Evolutionary conservation across 805 yeast genomes (phyloP), one percentile per base, ranked within the genome.

Genomic region (Candida maris): DNA sequence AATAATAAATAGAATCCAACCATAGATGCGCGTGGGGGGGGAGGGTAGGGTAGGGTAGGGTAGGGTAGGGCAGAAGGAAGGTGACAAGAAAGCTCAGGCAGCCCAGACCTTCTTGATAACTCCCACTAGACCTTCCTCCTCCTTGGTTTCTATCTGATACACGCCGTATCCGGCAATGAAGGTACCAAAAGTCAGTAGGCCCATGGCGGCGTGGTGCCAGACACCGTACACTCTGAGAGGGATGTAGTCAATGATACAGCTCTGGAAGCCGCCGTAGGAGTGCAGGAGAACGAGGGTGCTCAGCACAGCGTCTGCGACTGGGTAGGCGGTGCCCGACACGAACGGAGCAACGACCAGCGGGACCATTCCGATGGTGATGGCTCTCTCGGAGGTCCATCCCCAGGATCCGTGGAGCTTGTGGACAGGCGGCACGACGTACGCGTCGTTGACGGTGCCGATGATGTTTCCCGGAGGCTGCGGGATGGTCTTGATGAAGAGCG

Each of bases 221-320:
- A 68, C 46, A 12, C 89, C 88, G 52, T 73, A 85, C 23, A 79
- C 85, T 65, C 91, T 75, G 55, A 66, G 65, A 34, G 91, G 93
- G 37, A 85, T 79, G 63, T 83, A 82, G 61, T 85, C 93, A 38
- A 74, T 73, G 49, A 85, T 84, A 68, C 93, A 82, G 28, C 85
- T 70, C 53, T 77, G 79, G 68, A 83, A 78, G 3, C 93, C 94
- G 32, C 77, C 76, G 57, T 74, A 76, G 38, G 79, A 70, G 58
- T 85, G 93, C 53, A 73, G 69, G 45, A 84, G 61, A 32, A 82
- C 54, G 10, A 77, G 59, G 3, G 78, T 65, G 12, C 79, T 65
- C 52, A 83, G 59, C 2, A 76, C 46, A 3, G 84, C 65, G 59
- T 84, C 93, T 3, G 77, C 41, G 5, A 71, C 35, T 1, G 80